Base-by-base conservation (phyloP, 2,329 filamentous ascomycete species). In the Aspergillus sp. region DNA sequence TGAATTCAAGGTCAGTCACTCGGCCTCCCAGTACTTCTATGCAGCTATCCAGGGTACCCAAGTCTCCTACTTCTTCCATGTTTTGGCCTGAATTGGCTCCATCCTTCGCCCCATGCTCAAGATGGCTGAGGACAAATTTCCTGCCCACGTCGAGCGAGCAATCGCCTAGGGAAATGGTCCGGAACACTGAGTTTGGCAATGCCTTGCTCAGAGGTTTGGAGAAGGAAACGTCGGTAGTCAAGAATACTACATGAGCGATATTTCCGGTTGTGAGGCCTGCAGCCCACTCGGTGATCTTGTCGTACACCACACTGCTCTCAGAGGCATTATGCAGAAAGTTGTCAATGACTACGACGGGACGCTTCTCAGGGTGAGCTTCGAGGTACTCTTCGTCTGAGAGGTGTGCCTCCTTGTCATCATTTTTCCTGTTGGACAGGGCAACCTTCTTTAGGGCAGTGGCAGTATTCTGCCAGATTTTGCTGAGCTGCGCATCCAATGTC, bases 1-100 rank as follows among this genome's bases (percentile, higher is more conserved):
- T 86, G 71, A 95, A 96, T 72, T 98, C 94, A 19, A 99, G 87
- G 71, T 99, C 95, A 0, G 92, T 96, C n/a, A 99, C 83, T 3
- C 95, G 90, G 2, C 95, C 95, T 21, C 95, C 95, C 1, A 99
- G 84, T 0, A 88, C 84, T 27, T 88, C 84, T 65, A 98, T 96
- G 67, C 90, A 93, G 27, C 83, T 83, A 69, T 97, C 92, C 1
- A 99, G 83, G 63, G 93, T 90, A 1, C 77, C 74, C 6, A 95
- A 80, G 64, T 92, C 83, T 50, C 77, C 72, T 58, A 79, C 80
- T 63, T 92, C 84, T 49, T 77, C 71, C 59, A 80, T 78, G 25
- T 76, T 73, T 17, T 66, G 69, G 3, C 72, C 70, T 2, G 69
- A 70, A 23, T 74, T 73, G n/a, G 71, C 72, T 17, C 73, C 73